Evolutionary conservation across 306 rosid species (phyloP).

Genomic region (Castanospermum australe): DNA sequence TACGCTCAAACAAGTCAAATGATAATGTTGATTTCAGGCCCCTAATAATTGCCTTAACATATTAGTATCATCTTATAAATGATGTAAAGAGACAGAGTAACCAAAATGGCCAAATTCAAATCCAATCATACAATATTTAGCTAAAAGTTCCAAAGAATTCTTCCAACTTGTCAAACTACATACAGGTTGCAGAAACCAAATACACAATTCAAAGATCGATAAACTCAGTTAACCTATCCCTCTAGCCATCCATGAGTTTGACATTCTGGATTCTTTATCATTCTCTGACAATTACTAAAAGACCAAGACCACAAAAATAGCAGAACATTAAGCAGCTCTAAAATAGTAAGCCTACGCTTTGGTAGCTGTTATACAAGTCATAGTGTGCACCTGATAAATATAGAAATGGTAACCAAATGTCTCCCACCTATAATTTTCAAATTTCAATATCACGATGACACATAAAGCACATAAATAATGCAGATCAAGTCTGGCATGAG

Average conservation of each 20-base stretch:
- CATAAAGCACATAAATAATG: slow-evolving; percentile 6
- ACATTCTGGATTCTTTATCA: not conserved
- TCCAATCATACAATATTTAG: not conserved
- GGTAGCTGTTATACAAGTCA: not conserved
- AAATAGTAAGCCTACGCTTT: not conserved
- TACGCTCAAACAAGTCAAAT: not conserved
- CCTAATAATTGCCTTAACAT: slow-evolving; percentile 6
- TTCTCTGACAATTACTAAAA: not conserved
- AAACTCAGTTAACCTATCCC: not conserved
- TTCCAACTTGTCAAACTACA: not conserved
- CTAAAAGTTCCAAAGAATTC: not conserved
- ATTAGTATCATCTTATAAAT: not conserved
- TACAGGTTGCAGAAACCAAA: not conserved
- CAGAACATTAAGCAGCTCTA: not conserved
- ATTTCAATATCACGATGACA: slow-evolving; percentile 1
- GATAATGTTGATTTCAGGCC: not conserved
- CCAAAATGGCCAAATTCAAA: not conserved
- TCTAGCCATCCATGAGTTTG: not conserved
- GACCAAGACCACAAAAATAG: not conserved
- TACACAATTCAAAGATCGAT: no score
- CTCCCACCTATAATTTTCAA: not conserved
- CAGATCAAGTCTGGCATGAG: not conserved
- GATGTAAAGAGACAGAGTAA: not conserved
- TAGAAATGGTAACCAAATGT: not conserved
- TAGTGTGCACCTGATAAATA: not conserved